A percentile compares a stretch with the other conserved stretches of the same genome.
These are phyloP conservation scores for Lentinula sp. DNA, from an alignment of 768 basidiomycete species.

Conservation along the genomic window DNA sequence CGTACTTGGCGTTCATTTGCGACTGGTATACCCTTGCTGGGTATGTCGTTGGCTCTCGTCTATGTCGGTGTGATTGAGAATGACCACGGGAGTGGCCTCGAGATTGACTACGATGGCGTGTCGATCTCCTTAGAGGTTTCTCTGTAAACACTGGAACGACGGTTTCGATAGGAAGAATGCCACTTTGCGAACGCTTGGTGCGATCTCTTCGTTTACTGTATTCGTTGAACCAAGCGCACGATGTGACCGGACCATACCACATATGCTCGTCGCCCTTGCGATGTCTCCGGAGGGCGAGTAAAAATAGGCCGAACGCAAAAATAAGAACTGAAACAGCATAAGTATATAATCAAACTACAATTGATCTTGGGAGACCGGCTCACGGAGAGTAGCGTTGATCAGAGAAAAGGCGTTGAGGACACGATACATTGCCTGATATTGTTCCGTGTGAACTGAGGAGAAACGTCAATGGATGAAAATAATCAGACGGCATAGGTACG, in stretches of 20 bases:
- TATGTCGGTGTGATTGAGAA: conserved; percentile 4
- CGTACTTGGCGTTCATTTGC: background rate
- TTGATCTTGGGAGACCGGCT: conserved; percentile 18
- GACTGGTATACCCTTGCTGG: conserved; percentile 3
- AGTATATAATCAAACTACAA: conserved; percentile 6
- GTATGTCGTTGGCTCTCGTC: background rate
- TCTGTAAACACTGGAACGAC: background rate
- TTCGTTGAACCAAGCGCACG: conserved; percentile 64
- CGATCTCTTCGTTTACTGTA: conserved; percentile 34
- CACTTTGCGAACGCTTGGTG: conserved; percentile 29
- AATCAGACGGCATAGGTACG: conserved; percentile 21
- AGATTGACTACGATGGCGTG: background rate
- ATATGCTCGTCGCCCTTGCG: conserved; percentile 44
- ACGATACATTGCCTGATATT: conserved; percentile 85
- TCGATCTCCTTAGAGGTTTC: conserved; percentile 2
- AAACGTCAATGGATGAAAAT: conserved; percentile 8
- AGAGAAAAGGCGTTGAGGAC: conserved; percentile 77
- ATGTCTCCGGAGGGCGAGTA: conserved; percentile 36
- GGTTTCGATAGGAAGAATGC: conserved; percentile 29
- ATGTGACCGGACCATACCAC: conserved; percentile 68
- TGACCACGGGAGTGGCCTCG: conserved; percentile 1
- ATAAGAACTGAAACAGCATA: conserved; percentile 24
- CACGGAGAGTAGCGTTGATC: conserved; percentile 69
- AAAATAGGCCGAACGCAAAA: conserved; percentile 28
- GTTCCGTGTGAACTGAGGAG: conserved; percentile 68